phyloP scores from a whole-genome alignment of 768 basidiomycete species.

The Chalciporus pseudorubinellus region DNA sequence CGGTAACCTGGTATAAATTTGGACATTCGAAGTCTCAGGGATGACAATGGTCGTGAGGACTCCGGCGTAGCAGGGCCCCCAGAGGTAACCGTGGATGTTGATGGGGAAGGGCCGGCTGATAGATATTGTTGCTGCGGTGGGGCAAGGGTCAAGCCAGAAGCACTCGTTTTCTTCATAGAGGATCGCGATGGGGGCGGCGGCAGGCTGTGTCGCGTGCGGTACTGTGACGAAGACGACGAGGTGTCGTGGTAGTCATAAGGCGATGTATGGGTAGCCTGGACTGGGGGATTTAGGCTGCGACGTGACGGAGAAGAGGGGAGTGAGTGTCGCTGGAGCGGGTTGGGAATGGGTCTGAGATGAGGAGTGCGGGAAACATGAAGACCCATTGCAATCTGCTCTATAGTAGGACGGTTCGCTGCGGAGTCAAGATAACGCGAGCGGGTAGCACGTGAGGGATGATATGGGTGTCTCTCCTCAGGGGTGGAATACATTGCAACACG shows the following conservation, averaged over 20 bases:
- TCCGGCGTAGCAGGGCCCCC: conserved; percentile 25
- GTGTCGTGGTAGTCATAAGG: conserved; percentile 25
- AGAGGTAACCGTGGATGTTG: conserved; percentile 39
- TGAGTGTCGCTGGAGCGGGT: conserved; percentile 19
- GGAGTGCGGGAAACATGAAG: conserved; percentile 75
- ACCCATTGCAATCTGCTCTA: conserved; percentile 80
- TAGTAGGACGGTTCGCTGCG: conserved; percentile 50
- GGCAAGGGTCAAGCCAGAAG: conserved; percentile 21
- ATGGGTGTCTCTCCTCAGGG: conserved; percentile 37
- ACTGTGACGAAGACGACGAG: conserved; percentile 21
- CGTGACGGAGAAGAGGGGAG: conserved; percentile 15
- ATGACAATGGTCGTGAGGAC: conserved; percentile 30
- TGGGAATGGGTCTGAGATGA: conserved; percentile 49
- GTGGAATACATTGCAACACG: conserved; percentile 41
- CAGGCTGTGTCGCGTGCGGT: conserved; percentile 30
- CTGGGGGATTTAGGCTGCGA: conserved; percentile 25
- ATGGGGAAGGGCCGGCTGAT: conserved; percentile 19
- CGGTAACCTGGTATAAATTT: conserved; percentile 47
- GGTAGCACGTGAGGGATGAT: conserved; percentile 33
- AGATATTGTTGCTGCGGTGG: conserved; percentile 17
- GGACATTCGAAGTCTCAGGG: conserved; percentile 51
- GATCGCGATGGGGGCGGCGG: conserved; percentile 62
- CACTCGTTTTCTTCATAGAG: conserved; percentile 56
- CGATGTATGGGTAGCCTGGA: conserved; percentile 20
- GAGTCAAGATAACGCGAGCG: conserved; percentile 40